Conservation (phyloP, 306 rosid species). For the Sphenostylis stenocarpa region DNA sequence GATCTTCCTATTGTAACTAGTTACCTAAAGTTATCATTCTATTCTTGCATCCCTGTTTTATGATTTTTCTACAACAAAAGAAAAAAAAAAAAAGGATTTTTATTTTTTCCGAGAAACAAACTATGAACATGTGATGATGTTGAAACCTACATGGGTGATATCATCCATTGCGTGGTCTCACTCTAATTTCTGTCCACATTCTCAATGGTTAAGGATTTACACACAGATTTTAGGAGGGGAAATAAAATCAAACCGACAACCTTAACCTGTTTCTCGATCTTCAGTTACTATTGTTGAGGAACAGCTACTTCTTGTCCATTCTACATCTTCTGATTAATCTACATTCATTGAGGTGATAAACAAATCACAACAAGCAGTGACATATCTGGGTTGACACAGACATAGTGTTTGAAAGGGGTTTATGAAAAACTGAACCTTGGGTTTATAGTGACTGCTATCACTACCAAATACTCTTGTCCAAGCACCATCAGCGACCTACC, state of each 20-base stretch:
- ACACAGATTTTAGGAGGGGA: background rate
- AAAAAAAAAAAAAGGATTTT: too few relatives aligned
- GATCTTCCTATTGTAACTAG: too few relatives aligned
- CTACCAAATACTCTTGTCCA: conserved; percentile 46
- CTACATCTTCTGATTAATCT: conserved; percentile 58
- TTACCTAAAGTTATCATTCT: too few relatives aligned
- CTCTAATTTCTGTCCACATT: conserved; percentile 13
- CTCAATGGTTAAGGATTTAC: conserved; percentile 6
- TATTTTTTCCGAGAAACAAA: conserved; percentile 30
- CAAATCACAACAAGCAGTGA: conserved; percentile 40
- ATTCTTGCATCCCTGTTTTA: too few relatives aligned
- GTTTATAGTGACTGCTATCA: conserved; percentile 26
- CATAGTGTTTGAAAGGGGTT: conserved; percentile 1
- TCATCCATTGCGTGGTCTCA: background rate
- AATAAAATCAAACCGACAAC: conserved; percentile 41
- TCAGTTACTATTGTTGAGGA: conserved; percentile 49
- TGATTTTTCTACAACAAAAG: too few relatives aligned
- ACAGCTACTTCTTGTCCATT: conserved; percentile 51
- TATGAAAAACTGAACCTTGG: conserved; percentile 46
- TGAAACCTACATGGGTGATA: conserved; percentile 28
- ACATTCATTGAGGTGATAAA: conserved; percentile 46
- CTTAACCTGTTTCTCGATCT: conserved; percentile 34
- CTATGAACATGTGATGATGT: background rate
- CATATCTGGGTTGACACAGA: conserved; percentile 18
- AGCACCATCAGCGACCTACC: conserved; percentile 63